Percentiles rank a stretch among this genome's conserved stretches.
These are phyloP conservation scores for Amauroascus verrucosus DNA, from an alignment of 2,329 filamentous ascomycete species.

Conservation along the genomic window DNA sequence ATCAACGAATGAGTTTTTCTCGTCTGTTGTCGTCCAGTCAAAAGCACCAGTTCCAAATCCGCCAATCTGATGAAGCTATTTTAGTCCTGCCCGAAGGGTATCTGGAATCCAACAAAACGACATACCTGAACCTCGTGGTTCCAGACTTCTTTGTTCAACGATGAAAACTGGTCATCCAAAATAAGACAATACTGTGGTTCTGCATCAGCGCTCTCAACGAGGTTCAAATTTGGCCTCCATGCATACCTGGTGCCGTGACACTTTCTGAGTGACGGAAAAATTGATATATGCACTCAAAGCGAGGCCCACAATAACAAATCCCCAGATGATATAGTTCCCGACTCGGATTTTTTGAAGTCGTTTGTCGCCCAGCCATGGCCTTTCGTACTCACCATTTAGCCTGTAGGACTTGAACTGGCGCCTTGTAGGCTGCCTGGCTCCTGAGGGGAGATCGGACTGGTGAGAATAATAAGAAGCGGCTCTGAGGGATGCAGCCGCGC, in stretches of 20 bases:
- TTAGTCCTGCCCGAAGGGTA: background rate
- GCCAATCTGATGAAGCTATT: constrained; percentile 23
- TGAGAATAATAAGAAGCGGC: constrained; percentile 23
- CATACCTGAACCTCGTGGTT: constrained; percentile 40
- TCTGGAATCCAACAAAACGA: constrained; percentile 22
- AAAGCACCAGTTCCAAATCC: constrained; percentile 43
- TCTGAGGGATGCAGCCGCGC: constrained; percentile 31
- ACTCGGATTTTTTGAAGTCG: constrained; percentile 12
- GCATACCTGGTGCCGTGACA: constrained; percentile 17
- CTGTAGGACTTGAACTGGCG: constrained; percentile 16
- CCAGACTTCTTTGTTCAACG: constrained; percentile 40
- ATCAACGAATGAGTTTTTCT: constrained; percentile 41
- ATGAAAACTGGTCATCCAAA: constrained; percentile 42
- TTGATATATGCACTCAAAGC: constrained; percentile 27
- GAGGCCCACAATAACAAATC: constrained; percentile 22
- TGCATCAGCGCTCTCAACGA: background rate
- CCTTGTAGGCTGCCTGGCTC: constrained; percentile 4
- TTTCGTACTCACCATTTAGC: constrained; percentile 15
- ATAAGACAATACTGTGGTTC: constrained; percentile 42
- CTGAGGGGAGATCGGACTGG: constrained; percentile 11
- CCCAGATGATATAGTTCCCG: constrained; percentile 16
- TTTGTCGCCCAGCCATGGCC: constrained; percentile 14
- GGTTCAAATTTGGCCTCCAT: background rate
- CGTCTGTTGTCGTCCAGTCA: constrained; percentile 46
- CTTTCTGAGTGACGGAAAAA: constrained; percentile 22